Percentiles rank a stretch among this genome's conserved stretches.
phyloP scores from a whole-genome alignment of 106 monocot genomes.

The Acorus calamus region DNA sequence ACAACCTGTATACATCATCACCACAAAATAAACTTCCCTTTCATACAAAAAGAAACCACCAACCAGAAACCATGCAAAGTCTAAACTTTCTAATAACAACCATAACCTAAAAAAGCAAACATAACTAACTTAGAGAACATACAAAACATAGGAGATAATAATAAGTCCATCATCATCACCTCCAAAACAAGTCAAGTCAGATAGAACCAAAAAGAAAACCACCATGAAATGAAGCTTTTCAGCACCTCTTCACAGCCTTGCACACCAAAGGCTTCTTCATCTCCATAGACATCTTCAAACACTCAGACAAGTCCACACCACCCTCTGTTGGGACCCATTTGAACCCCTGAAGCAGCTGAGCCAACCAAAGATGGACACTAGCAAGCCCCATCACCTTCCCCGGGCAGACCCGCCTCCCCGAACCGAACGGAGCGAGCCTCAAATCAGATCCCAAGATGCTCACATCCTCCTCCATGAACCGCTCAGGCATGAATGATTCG shows the following conservation, averaged over 20 bases:
- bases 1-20: slow-evolving; percentile 2
- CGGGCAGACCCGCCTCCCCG: slow-evolving; percentile 60
- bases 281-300: slow-evolving; percentile 73
- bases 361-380: slow-evolving; percentile 62
- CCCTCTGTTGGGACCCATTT: slow-evolving; percentile 23
- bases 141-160: slow-evolving; percentile 15
- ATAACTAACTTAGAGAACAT: slow-evolving; percentile 9
- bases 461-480: slow-evolving; percentile 39
- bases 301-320: slow-evolving; percentile 43
- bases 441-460: slow-evolving; percentile 51
- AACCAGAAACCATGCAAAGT: not conserved
- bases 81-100: not conserved
- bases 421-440: slow-evolving; percentile 62
- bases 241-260: slow-evolving; percentile 29
- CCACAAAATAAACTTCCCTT: not conserved
- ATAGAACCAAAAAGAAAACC: too few species aligned
- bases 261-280: slow-evolving; percentile 59
- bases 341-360: slow-evolving; percentile 59
- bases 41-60: not conserved
- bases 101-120: not conserved
- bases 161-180: not conserved
- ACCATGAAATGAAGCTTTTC: not conserved
- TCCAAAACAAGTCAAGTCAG: not conserved
- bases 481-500: slow-evolving; percentile 19
- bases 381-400: slow-evolving; percentile 54